Base-by-base conservation (phyloP, 805 yeast species). In the Candida suzukii region DNA sequence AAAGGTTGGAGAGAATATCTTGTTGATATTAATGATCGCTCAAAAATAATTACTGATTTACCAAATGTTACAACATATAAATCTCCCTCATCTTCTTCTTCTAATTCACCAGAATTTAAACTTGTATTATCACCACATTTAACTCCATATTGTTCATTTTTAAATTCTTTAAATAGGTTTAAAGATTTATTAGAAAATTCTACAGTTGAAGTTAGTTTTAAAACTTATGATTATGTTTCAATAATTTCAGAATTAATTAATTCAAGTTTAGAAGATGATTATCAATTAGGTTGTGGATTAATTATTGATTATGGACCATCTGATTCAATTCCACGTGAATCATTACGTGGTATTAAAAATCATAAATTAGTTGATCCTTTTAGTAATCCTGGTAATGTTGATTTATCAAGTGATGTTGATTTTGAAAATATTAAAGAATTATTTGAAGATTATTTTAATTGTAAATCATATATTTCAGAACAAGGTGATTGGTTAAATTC, bases 391-490 rank as follows among this genome's bases (percentile, higher is more conserved):
- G 95, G 95, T 1, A 73, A 76, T 28, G 90, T 84, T 3, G 95
- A 87, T 62, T 65, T 87, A 25, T 83, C 95, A 0, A 80, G 83
- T 0, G 95, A 87, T 55, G 95, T 87, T 12, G 95, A 87, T 57
- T 87, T 87, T 56, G 71, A 68, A 24, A 81, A 82, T 20, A 58
- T 87, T 40, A 62, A 61, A 13, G 47, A 56, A 3, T 63, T 73
- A 32, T 57, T 68, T 17, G 36, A 42, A 38, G 42, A 47, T 34
- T 37, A 53, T 47, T 37, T 19, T 43, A 43, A 49, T 1, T 41
- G 57, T 36, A 48, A 45, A 27, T 52, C 52, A 12, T 52, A 44
- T 26, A 48, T 59, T 17, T 51, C 58, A 0, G 79, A 78, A 33
- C 95, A 87, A 54, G 91, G 88, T 7, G 86, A 82, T 53, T 87